phyloP scores from a whole-genome alignment of 306 rosid genomes.

The Pterocarpus macrocarpus region DNA sequence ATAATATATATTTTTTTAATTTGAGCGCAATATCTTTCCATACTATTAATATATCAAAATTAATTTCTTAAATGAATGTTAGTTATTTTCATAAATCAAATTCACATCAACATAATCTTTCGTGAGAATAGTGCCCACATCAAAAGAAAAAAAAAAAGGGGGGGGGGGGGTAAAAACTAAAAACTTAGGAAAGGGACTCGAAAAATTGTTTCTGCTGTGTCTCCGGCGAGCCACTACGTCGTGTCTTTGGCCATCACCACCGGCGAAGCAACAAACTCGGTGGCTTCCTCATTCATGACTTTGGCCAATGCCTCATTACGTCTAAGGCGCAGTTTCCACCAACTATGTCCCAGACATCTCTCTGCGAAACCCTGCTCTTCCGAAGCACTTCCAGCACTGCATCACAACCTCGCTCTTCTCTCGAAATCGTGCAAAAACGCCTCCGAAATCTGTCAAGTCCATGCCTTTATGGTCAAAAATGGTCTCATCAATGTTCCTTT shows the following conservation, averaged over 20 bases:
- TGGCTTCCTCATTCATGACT: slow-evolving; percentile 35
- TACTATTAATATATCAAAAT: too few relatives aligned
- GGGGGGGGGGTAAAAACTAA: too few relatives aligned
- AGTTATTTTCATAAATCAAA: too few relatives aligned
- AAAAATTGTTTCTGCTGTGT: neutral
- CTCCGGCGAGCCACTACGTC: neutral
- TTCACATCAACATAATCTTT: too few relatives aligned
- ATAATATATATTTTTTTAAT: too few relatives aligned
- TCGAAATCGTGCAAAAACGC: slow-evolving; percentile 59
- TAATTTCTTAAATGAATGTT: too few relatives aligned
- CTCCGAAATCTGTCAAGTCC: slow-evolving; percentile 63
- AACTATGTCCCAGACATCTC: slow-evolving; percentile 9
- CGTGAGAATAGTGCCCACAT: too few relatives aligned
- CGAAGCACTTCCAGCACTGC: neutral
- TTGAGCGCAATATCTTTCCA: too few relatives aligned
- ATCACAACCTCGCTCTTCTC: slow-evolving; percentile 42
- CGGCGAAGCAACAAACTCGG: neutral
- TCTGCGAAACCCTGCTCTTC: slow-evolving; percentile 6
- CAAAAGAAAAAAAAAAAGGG: too few relatives aligned
- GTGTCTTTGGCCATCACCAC: neutral
- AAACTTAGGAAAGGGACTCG: too few relatives aligned
- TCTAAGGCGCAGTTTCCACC: slow-evolving; percentile 23
- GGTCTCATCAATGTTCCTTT: slow-evolving; percentile 61
- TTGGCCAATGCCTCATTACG: slow-evolving; percentile 20
- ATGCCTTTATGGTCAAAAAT: slow-evolving; percentile 64